A percentile compares a stretch with the other conserved stretches of the same genome.
Conservation (phyloP, 768 basidiomycete genomes). For the Solioccasus polychromus region DNA sequence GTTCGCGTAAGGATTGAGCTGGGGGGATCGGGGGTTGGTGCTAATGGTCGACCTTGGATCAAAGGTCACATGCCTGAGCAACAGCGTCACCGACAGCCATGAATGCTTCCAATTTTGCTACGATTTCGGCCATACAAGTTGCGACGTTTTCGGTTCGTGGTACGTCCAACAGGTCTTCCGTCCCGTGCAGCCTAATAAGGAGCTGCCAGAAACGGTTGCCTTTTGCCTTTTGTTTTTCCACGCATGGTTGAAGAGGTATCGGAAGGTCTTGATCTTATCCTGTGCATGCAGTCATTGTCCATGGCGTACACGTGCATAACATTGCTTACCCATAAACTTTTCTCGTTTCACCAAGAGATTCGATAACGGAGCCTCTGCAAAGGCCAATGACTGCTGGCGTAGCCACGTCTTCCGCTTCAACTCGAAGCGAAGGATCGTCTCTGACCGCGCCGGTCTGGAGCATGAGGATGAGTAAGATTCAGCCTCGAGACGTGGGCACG, state of each 20-base stretch:
- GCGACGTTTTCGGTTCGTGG: conserved; percentile 6
- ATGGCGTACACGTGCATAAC: not conserved
- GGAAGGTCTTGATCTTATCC: conserved; percentile 12
- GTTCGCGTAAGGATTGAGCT: conserved; percentile 27
- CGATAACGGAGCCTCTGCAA: conserved; percentile 10
- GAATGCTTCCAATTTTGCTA: conserved; percentile 25
- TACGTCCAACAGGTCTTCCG: not conserved
- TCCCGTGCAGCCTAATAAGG: conserved; percentile 19
- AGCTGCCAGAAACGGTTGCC: conserved; percentile 18
- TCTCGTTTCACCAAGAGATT: conserved; percentile 15
- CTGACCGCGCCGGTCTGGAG: conserved; percentile 13
- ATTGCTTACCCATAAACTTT: conserved; percentile 7
- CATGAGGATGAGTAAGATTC: not conserved
- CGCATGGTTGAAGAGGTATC: conserved; percentile 15
- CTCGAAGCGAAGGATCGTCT: conserved; percentile 23
- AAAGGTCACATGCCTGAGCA: conserved; percentile 14
- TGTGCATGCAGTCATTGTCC: not conserved
- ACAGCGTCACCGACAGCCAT: conserved; percentile 21
- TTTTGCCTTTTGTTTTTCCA: not conserved
- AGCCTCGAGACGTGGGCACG: not conserved
- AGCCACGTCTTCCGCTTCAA: conserved; percentile 20
- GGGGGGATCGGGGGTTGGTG: not conserved
- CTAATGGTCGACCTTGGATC: not conserved
- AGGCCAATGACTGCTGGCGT: conserved; percentile 15
- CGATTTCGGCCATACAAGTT: conserved; percentile 20